Conservation (phyloP, 2,329 filamentous ascomycete genomes). For the Truncatella angustata region DNA sequence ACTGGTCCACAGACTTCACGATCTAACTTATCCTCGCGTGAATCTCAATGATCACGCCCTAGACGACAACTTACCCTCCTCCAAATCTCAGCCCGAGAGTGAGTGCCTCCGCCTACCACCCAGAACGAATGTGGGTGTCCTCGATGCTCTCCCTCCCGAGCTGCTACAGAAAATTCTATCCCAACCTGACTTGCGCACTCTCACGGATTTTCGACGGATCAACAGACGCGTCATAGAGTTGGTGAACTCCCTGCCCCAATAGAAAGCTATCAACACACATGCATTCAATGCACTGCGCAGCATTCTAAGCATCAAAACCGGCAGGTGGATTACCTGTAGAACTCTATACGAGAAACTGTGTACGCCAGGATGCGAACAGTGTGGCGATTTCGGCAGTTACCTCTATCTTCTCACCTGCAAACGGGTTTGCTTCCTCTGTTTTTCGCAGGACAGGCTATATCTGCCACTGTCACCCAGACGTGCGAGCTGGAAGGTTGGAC, state of each 20-base stretch:
- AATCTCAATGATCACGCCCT: neutral
- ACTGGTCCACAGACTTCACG: too few species aligned
- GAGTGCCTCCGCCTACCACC: neutral
- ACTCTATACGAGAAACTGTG: slow-evolving; percentile 32
- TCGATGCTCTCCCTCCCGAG: slow-evolving; percentile 17
- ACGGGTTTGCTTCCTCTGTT: slow-evolving; percentile 38
- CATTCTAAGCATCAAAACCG: slow-evolving; percentile 32
- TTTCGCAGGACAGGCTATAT: slow-evolving; percentile 26
- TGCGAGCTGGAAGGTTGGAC: slow-evolving; percentile 1
- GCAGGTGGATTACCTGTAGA: slow-evolving; percentile 25
- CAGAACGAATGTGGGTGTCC: slow-evolving; percentile 4
- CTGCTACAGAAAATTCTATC: slow-evolving; percentile 14
- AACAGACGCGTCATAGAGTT: slow-evolving; percentile 27
- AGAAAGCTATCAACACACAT: slow-evolving; percentile 28
- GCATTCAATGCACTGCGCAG: slow-evolving; percentile 30
- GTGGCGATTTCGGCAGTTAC: slow-evolving; percentile 35
- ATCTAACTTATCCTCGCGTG: too few species aligned
- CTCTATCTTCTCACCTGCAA: slow-evolving; percentile 37
- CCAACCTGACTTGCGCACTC: slow-evolving; percentile 15
- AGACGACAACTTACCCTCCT: neutral
- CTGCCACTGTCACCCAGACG: slow-evolving; percentile 21
- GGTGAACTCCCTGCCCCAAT: slow-evolving; percentile 35
- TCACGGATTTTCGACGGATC: slow-evolving; percentile 16
- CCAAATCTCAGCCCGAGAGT: neutral
- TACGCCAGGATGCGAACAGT: slow-evolving; percentile 29